Evolutionary conservation across 1,284 basidiomycete genomes (phyloP).

Genomic region (Trichosporon sp.): DNA sequence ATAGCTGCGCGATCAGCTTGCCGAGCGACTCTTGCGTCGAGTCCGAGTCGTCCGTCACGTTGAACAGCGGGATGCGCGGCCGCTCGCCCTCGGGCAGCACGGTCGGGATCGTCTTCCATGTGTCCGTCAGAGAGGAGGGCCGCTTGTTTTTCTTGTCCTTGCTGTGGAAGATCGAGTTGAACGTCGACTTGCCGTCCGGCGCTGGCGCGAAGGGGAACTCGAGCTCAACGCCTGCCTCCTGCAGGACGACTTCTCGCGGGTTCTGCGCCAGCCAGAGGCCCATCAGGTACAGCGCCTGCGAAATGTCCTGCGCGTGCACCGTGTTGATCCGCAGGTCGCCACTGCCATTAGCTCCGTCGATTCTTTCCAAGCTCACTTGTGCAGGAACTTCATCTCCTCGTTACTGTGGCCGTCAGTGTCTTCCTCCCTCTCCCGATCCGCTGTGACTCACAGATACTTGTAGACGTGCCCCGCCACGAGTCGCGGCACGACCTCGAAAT

Average conservation of each 20-base stretch:
- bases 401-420: slow-evolving; percentile 53
- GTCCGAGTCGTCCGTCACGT: slow-evolving; percentile 79
- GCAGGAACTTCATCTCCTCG: slow-evolving; percentile 85
- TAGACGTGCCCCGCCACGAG: slow-evolving; percentile 78
- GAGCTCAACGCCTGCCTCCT: slow-evolving; percentile 68
- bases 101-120: slow-evolving; percentile 44
- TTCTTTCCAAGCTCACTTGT: slow-evolving; percentile 47
- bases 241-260: slow-evolving; percentile 31
- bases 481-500: slow-evolving; percentile 64
- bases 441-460: slow-evolving; percentile 62
- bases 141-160: slow-evolving; percentile 16
- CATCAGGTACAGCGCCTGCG: slow-evolving; percentile 72
- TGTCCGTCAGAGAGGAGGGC: slow-evolving; percentile 37
- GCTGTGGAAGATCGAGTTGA: slow-evolving; percentile 17
- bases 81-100: slow-evolving; percentile 63
- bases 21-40: slow-evolving; percentile 76
- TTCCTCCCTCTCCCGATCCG: background rate
- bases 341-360: slow-evolving; percentile 32
- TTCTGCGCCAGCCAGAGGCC: slow-evolving; percentile 42
- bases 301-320: slow-evolving; percentile 75
- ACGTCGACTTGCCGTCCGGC: slow-evolving; percentile 22
- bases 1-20: slow-evolving; percentile 70
- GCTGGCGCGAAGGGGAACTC: slow-evolving; percentile 58
- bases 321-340: slow-evolving; percentile 79
- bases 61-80: slow-evolving; percentile 75